These are phyloP conservation scores for Suillus sp. DNA, from an alignment of 768 basidiomycete species.

Conservation along the genomic window DNA sequence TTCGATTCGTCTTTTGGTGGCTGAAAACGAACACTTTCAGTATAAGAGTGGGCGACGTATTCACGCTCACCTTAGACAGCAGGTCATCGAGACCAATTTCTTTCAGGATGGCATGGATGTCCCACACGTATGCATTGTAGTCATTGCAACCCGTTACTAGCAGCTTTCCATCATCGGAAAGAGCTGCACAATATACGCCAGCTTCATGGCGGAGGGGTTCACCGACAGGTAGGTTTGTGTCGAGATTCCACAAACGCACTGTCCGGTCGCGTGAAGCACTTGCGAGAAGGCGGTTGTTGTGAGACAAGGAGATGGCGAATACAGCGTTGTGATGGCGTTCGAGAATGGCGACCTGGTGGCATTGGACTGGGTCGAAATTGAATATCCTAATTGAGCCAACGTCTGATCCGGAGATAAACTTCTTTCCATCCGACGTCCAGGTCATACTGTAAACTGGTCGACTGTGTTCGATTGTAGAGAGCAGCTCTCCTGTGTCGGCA, in stretches of 20 bases:
- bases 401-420: slow-evolving; percentile 1
- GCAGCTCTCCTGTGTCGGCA: neutral
- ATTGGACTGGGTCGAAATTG: neutral
- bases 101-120: neutral
- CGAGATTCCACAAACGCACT: neutral
- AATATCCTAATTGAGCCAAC: slow-evolving; percentile 2
- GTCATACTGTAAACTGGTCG: slow-evolving; percentile 3
- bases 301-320: slow-evolving; percentile 1
- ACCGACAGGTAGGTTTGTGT: neutral
- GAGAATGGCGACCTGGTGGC: neutral
- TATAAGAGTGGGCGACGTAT: too few species aligned
- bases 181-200: neutral
- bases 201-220: neutral
- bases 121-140: slow-evolving; percentile 1
- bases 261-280: neutral
- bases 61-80: neutral
- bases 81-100: neutral
- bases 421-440: neutral
- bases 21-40: neutral
- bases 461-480: slow-evolving; percentile 1
- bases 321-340: neutral
- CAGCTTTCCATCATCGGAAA: neutral
- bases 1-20: neutral
- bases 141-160: neutral
- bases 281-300: neutral